A percentile compares a stretch with the other conserved stretches of the same genome.
phyloP scores from a whole-genome alignment of 1,284 basidiomycete genomes.

The Phenoliferia sp. region DNA sequence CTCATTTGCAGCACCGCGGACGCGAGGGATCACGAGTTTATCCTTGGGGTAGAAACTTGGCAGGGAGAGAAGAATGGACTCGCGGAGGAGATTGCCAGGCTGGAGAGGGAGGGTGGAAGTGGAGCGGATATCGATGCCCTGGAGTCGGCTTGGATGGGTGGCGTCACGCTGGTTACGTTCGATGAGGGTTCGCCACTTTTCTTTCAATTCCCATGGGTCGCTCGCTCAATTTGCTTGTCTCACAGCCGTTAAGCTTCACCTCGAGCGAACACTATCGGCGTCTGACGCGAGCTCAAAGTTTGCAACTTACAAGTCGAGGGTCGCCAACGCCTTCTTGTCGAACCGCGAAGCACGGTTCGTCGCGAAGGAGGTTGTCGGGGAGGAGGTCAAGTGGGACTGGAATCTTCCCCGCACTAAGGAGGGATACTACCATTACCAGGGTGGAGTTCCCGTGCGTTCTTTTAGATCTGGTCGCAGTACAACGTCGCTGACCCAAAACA shows the following conservation, averaged over 20 bases:
- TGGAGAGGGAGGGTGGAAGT: conserved; percentile 59
- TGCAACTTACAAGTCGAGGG: conserved; percentile 57
- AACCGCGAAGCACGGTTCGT: conserved; percentile 66
- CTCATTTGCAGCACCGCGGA: conserved; percentile 83
- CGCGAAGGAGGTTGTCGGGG: conserved; percentile 72
- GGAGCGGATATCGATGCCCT: conserved; percentile 68
- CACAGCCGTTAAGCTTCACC: conserved; percentile 46
- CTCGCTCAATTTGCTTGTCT: not conserved
- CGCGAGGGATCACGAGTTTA: conserved; percentile 91
- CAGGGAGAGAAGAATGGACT: conserved; percentile 42
- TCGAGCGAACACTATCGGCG: conserved; percentile 50
- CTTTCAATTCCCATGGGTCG: not conserved
- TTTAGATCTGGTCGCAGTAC: not conserved
- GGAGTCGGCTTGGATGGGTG: conserved; percentile 72
- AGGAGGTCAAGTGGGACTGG: conserved; percentile 83
- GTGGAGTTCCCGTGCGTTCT: conserved; percentile 50
- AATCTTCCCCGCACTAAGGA: conserved; percentile 89
- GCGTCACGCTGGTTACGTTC: conserved; percentile 72
- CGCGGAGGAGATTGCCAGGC: conserved; percentile 73
- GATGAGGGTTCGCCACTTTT: conserved; percentile 59
- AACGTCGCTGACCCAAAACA: not conserved
- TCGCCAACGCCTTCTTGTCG: conserved; percentile 53
- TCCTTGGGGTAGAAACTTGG: conserved; percentile 66
- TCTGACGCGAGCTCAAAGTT: conserved; percentile 57
- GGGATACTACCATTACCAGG: conserved; percentile 94